A percentile compares a stretch with the other conserved stretches of the same genome.
These are phyloP conservation scores for Apostasia ramifera DNA, from an alignment of 106 monocot species.

Conservation along the genomic window DNA sequence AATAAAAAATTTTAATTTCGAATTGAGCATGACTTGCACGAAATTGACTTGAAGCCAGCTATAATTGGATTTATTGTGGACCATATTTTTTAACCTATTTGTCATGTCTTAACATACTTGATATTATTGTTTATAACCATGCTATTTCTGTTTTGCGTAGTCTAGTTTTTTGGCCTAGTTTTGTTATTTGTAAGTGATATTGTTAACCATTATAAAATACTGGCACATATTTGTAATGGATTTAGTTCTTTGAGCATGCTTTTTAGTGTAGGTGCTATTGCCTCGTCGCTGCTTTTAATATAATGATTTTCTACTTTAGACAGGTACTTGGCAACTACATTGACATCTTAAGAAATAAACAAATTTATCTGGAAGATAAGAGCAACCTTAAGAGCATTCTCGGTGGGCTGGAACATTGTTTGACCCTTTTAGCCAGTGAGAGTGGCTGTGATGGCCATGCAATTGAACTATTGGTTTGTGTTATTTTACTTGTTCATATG, in stretches of 20 bases:
- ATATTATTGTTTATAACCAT: not conserved
- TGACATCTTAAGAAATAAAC: conserved; percentile 72
- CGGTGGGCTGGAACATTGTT: conserved; percentile 66
- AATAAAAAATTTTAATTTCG: no score
- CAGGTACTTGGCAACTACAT: conserved; percentile 80
- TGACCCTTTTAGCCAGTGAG: conserved; percentile 35
- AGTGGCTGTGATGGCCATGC: conserved; percentile 11
- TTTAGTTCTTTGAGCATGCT: not conserved
- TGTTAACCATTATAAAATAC: not conserved
- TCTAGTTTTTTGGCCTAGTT: no score
- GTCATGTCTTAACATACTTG: not conserved
- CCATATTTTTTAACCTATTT: no score
- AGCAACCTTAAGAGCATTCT: conserved; percentile 62
- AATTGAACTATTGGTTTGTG: conserved; percentile 21
- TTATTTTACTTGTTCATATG: not conserved
- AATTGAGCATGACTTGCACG: no score
- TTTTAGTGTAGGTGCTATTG: not conserved
- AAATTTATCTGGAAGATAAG: conserved; percentile 71
- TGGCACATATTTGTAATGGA: not conserved
- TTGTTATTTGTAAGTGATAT: not conserved
- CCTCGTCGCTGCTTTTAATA: not conserved
- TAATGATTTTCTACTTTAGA: conserved; percentile 1
- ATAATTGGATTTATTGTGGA: no score
- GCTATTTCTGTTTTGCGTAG: not conserved
- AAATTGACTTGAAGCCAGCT: no score